A percentile compares a stretch with the other conserved stretches of the same genome.
phyloP scores from a whole-genome alignment of 225 moss, liverwort and hornwort species.

The Thuidium tamariscinum region DNA sequence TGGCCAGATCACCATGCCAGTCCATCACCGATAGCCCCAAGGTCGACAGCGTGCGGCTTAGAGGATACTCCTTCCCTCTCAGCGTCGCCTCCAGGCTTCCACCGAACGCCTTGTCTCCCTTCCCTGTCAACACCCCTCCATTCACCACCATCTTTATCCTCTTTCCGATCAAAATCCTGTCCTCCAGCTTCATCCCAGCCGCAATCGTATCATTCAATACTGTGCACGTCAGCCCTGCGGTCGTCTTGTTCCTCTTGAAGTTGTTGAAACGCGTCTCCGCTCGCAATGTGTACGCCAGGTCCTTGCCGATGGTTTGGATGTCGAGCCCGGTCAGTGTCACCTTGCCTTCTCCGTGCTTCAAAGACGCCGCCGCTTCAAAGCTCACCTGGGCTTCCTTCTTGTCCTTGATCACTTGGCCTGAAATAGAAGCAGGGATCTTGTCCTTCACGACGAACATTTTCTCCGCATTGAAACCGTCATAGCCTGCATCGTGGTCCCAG shows the following conservation, averaged over 20 bases:
- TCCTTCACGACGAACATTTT: conserved; percentile 41
- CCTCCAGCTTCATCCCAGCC: conserved; percentile 46
- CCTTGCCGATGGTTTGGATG: conserved; percentile 42
- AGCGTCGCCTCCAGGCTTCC: conserved; percentile 45
- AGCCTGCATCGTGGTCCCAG: conserved; percentile 50
- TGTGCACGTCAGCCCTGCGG: conserved; percentile 37
- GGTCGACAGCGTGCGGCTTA: conserved; percentile 38
- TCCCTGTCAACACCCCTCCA: conserved; percentile 41
- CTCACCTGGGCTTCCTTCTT: conserved; percentile 45
- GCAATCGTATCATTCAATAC: conserved; percentile 33
- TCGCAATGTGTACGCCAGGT: conserved; percentile 35
- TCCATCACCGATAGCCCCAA: conserved; percentile 46
- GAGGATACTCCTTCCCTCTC: conserved; percentile 32
- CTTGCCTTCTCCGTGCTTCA: conserved; percentile 43
- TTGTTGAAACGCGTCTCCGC: conserved; percentile 44
- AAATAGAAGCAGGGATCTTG: conserved; percentile 36
- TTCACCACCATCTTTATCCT: conserved; percentile 49
- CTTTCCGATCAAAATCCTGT: conserved; percentile 39
- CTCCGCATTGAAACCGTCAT: conserved; percentile 46
- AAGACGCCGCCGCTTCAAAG: conserved; percentile 40
- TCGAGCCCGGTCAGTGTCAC: conserved; percentile 33
- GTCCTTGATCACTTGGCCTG: conserved; percentile 43
- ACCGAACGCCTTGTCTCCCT: conserved; percentile 45
- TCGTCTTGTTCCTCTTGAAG: conserved; percentile 41
- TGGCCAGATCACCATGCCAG: conserved; percentile 47